phyloP scores from a whole-genome alignment of 768 basidiomycete genomes.

The Amanita molliuscula region DNA sequence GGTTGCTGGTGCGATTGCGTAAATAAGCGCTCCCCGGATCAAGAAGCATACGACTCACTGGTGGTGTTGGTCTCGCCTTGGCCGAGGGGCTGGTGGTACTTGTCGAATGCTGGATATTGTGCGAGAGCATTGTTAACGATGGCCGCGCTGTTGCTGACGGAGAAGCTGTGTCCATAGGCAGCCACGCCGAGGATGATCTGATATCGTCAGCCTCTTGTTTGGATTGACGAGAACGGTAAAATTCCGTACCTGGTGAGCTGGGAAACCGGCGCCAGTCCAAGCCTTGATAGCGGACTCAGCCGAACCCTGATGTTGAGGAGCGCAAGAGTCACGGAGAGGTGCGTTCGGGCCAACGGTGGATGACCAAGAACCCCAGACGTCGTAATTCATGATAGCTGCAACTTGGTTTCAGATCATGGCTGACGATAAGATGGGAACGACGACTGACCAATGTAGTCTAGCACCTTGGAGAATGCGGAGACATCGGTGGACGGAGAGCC shows the following conservation, averaged over 20 bases:
- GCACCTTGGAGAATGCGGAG: conserved; percentile 55
- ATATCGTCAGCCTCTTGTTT: too few relatives aligned
- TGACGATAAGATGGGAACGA: background rate
- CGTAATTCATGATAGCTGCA: conserved; percentile 54
- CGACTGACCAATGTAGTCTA: conserved; percentile 35
- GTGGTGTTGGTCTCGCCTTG: conserved; percentile 34
- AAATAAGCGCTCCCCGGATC: background rate
- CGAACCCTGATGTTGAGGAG: conserved; percentile 52
- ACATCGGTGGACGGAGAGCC: conserved; percentile 61
- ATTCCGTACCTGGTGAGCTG: conserved; percentile 28
- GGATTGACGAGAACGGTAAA: background rate
- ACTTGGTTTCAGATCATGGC: background rate
- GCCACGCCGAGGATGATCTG: conserved; percentile 73
- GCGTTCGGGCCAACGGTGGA: conserved; percentile 69
- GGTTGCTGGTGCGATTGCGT: conserved; percentile 11
- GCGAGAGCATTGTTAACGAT: conserved; percentile 22
- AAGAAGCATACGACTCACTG: conserved; percentile 11
- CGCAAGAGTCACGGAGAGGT: conserved; percentile 68
- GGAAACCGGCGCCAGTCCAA: conserved; percentile 75
- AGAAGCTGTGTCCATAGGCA: conserved; percentile 70
- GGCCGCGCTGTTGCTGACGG: conserved; percentile 29
- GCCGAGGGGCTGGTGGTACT: conserved; percentile 42
- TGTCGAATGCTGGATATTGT: conserved; percentile 22
- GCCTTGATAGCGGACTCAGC: conserved; percentile 57
- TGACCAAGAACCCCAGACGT: conserved; percentile 41